phyloP scores from a whole-genome alignment of 2,329 filamentous ascomycete genomes.

The Periconia digitata region DNA sequence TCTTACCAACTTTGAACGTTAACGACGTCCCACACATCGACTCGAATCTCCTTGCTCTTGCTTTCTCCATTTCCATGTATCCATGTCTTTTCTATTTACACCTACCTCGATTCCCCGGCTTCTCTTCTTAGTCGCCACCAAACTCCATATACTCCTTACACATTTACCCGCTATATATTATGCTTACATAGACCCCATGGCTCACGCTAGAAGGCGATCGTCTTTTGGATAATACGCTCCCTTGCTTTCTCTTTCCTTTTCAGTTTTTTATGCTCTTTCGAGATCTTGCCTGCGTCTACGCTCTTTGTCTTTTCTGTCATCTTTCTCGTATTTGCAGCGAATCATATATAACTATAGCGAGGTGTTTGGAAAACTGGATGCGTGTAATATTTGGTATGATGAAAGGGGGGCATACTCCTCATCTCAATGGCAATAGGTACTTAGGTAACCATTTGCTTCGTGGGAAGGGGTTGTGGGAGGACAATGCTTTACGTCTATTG shows the following conservation, averaged over 20 bases:
- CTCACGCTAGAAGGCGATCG: slow-evolving; percentile 23
- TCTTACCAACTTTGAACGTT: background rate
- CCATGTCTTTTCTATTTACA: slow-evolving; percentile 15
- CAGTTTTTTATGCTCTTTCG: background rate
- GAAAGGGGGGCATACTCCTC: no score
- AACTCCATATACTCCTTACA: background rate
- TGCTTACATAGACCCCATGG: slow-evolving; percentile 31
- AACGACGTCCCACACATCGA: background rate
- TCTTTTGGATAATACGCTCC: slow-evolving; percentile 2
- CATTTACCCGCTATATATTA: background rate
- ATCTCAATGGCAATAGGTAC: background rate
- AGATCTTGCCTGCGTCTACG: no score
- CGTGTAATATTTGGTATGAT: background rate
- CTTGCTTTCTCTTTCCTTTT: slow-evolving; percentile 1
- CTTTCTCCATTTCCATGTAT: slow-evolving; percentile 27
- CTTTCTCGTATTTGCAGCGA: no score
- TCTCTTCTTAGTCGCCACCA: slow-evolving; percentile 12
- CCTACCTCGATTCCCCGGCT: slow-evolving; percentile 20
- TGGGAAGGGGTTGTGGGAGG: no score
- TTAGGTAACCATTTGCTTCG: no score
- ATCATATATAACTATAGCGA: background rate
- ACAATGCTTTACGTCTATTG: no score
- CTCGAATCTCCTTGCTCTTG: slow-evolving; percentile 5
- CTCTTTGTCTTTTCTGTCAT: background rate
- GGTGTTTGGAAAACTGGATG: background rate